Evolutionary conservation across 441 rosid genomes (phyloP).

Genomic region (Viola pubescens): DNA sequence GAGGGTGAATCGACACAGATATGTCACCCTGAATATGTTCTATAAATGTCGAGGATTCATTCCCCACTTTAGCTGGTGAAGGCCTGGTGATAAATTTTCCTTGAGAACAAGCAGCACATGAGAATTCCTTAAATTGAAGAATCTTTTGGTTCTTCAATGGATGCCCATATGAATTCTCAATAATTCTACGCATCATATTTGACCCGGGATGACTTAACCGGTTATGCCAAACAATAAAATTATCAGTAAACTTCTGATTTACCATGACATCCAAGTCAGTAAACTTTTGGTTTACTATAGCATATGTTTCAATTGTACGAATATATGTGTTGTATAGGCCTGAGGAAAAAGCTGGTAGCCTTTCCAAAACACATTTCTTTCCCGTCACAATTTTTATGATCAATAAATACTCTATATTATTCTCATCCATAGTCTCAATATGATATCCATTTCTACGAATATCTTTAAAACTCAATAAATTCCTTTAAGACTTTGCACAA

Average conservation of each 20-base stretch:
- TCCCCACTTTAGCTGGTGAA: not conserved
- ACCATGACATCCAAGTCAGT: too few relatives aligned
- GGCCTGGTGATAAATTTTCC: not conserved
- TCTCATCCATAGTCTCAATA: conserved; percentile 5
- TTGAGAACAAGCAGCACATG: conserved; percentile 1
- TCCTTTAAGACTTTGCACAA: not conserved
- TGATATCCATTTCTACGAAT: conserved; percentile 9
- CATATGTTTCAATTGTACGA: not conserved
- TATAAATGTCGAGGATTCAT: too few relatives aligned
- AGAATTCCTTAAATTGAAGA: not conserved
- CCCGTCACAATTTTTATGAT: not conserved
- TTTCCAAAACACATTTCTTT: conserved; percentile 8
- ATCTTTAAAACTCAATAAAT: conserved; percentile 1
- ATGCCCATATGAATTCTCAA: not conserved
- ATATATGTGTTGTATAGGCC: not conserved
- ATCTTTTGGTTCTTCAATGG: conserved; percentile 4
- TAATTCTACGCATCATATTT: too few relatives aligned
- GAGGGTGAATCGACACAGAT: too few relatives aligned
- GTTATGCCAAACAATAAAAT: too few relatives aligned
- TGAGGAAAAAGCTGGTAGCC: conserved; percentile 1
- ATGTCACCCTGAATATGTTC: too few relatives aligned
- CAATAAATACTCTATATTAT: conserved; percentile 3
- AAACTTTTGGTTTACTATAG: too few relatives aligned
- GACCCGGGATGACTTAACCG: not conserved
- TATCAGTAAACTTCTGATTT: too few relatives aligned